These are phyloP conservation scores for Phialemonium atrogriseum DNA, from an alignment of 2,329 filamentous ascomycete species.

Conservation along the genomic window DNA sequence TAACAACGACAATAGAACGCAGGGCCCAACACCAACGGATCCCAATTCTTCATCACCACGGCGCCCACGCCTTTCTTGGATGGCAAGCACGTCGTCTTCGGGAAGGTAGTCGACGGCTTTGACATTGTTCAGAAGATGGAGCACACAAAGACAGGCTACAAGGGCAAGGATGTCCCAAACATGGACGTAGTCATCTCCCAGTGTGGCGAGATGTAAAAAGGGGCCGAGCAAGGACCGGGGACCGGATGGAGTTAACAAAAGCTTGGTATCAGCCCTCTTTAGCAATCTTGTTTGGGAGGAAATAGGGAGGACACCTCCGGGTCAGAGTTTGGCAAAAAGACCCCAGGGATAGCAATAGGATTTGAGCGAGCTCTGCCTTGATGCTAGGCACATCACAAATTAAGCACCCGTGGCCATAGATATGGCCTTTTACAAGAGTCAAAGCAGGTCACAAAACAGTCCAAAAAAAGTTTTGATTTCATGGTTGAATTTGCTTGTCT, in stretches of 20 bases:
- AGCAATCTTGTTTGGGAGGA: too few species aligned
- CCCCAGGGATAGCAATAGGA: too few species aligned
- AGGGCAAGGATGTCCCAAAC: constrained; percentile 70
- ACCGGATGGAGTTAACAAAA: neutral
- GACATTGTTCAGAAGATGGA: constrained; percentile 91
- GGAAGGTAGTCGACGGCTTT: constrained; percentile 81
- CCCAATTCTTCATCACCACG: constrained; percentile 96
- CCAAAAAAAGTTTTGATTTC: too few species aligned
- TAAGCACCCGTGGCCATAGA: too few species aligned
- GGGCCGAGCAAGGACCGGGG: neutral
- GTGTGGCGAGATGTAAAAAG: constrained; percentile 80
- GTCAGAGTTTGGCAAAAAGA: too few species aligned
- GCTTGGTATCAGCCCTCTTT: too few species aligned
- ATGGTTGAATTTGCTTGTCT: too few species aligned
- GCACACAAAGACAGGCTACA: constrained; percentile 70
- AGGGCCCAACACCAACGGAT: constrained; percentile 86
- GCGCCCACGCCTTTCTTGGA: constrained; percentile 81
- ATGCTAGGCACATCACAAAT: too few species aligned
- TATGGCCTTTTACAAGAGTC: too few species aligned
- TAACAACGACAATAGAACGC: constrained; percentile 60
- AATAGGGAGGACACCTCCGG: too few species aligned
- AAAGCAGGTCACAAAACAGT: too few species aligned
- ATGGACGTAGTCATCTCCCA: constrained; percentile 76
- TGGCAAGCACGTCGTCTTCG: constrained; percentile 92
- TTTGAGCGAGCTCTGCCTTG: too few species aligned